Conservation (phyloP, 805 yeast species). For the Yamadazyma insecticola region DNA sequence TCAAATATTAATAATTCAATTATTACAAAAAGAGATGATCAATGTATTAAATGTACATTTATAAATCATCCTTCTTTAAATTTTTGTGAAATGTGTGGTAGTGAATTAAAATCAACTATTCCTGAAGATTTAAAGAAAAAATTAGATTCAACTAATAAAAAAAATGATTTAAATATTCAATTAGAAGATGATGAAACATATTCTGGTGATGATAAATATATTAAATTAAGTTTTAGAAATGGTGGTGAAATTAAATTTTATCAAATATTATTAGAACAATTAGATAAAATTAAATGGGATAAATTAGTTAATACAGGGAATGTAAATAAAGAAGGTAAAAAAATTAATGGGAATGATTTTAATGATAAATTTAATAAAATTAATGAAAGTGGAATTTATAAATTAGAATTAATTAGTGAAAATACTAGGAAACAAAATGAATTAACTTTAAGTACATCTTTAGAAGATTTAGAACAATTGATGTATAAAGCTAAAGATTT, state of each 20-base stretch:
- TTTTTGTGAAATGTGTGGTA: conserved; percentile 86
- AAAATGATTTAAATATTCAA: conserved; percentile 14
- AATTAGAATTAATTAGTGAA: conserved; percentile 57
- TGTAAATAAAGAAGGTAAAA: conserved; percentile 34
- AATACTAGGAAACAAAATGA: conserved; percentile 55
- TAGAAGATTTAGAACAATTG: conserved; percentile 71
- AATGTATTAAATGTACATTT: conserved; percentile 67
- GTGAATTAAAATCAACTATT: conserved; percentile 22
- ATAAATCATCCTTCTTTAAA: conserved; percentile 74
- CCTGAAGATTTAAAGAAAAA: conserved; percentile 8
- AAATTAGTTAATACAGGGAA: conserved; percentile 27
- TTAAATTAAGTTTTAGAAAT: conserved; percentile 71
- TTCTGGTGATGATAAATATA: conserved; percentile 23
- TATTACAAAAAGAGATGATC: conserved; percentile 16
- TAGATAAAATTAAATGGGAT: conserved; percentile 53
- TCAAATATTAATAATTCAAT: conserved; percentile 10
- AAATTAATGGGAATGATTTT: conserved; percentile 8
- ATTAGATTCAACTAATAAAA: not conserved
- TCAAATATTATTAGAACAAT: conserved; percentile 31
- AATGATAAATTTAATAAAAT: not conserved
- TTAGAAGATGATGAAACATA: conserved; percentile 32
- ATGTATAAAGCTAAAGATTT: conserved; percentile 78
- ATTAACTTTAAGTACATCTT: conserved; percentile 57
- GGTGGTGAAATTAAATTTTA: conserved; percentile 60
- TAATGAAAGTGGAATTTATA: conserved; percentile 57